These are phyloP conservation scores for Annulohypoxylon nitens DNA, from an alignment of 495 filamentous ascomycete genomes.

Conservation along the genomic window DNA sequence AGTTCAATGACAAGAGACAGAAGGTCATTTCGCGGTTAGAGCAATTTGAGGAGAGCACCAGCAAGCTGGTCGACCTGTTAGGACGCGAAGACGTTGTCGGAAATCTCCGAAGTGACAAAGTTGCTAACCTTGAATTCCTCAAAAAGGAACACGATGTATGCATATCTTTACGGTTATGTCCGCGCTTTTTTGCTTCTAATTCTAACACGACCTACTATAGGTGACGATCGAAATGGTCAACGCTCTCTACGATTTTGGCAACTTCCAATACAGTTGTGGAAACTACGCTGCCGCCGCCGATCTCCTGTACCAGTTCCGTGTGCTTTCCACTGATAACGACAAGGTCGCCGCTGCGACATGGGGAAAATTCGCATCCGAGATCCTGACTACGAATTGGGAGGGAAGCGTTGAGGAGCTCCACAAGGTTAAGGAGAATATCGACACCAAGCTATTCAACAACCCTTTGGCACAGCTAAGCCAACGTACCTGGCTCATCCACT, in stretches of 20 bases:
- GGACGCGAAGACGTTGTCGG: slow-evolving; percentile 87
- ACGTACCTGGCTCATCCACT: slow-evolving; percentile 97
- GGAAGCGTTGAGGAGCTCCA: slow-evolving; percentile 93
- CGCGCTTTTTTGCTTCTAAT: slow-evolving; percentile 1
- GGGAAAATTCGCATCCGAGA: slow-evolving; percentile 96
- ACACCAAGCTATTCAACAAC: slow-evolving; percentile 93
- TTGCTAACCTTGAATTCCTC: slow-evolving; percentile 94
- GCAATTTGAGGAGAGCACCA: slow-evolving; percentile 83
- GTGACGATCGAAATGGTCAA: slow-evolving; percentile 95
- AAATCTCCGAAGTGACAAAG: slow-evolving; percentile 93
- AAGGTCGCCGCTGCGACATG: slow-evolving; percentile 94
- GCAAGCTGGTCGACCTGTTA: slow-evolving; percentile 85
- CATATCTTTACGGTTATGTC: background rate
- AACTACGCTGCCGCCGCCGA: slow-evolving; percentile 90
- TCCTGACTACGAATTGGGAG: slow-evolving; percentile 94
- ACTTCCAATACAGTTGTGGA: slow-evolving; percentile 96
- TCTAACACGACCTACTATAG: slow-evolving; percentile 52
- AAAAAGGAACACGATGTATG: slow-evolving; percentile 90
- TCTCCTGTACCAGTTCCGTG: slow-evolving; percentile 93
- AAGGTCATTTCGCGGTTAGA: slow-evolving; percentile 86
- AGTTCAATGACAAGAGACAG: slow-evolving; percentile 88
- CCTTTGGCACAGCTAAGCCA: slow-evolving; percentile 93
- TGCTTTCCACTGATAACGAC: slow-evolving; percentile 97
- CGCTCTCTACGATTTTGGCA: slow-evolving; percentile 91
- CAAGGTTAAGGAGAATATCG: slow-evolving; percentile 93